phyloP scores from a whole-genome alignment of 306 rosid species.

The Chamaecrista fasciculata region DNA sequence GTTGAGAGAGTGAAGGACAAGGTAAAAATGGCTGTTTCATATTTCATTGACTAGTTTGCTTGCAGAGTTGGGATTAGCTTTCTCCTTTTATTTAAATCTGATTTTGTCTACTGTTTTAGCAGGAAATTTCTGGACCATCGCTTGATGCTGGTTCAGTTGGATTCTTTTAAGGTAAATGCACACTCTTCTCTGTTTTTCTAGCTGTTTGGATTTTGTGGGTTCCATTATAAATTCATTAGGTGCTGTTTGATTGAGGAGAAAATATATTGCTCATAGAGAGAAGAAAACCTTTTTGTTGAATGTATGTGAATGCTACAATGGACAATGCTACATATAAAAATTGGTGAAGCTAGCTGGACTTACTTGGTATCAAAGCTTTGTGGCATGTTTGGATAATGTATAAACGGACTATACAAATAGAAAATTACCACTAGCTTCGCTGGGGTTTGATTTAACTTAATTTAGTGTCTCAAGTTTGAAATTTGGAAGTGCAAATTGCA shows the following conservation, averaged over 20 bases:
- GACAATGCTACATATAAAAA: not conserved
- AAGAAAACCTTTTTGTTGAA: slow-evolving; percentile 9
- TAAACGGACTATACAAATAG: not conserved
- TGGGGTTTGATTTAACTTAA: too few relatives aligned
- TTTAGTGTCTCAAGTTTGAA: too few relatives aligned
- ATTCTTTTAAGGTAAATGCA: slow-evolving; percentile 42
- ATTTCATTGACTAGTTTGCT: slow-evolving; percentile 34
- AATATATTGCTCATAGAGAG: slow-evolving; percentile 14
- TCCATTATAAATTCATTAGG: slow-evolving; percentile 24
- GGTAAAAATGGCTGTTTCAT: slow-evolving; percentile 31
- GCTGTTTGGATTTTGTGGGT: slow-evolving; percentile 1
- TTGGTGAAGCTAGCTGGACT: slow-evolving; percentile 12
- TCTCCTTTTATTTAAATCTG: not conserved
- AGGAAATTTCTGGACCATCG: slow-evolving; percentile 24
- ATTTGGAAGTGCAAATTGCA: too few relatives aligned
- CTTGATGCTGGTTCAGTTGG: slow-evolving; percentile 30
- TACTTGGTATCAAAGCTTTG: not conserved
- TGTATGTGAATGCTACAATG: not conserved
- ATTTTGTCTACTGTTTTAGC: slow-evolving; percentile 12
- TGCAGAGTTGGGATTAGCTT: slow-evolving; percentile 34
- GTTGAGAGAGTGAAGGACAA: slow-evolving; percentile 31
- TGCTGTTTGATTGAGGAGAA: slow-evolving; percentile 6
- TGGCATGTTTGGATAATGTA: not conserved
- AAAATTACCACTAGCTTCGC: too few relatives aligned
- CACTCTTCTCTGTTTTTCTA: not conserved